Percentiles rank a stretch among this genome's conserved stretches.
Conservation (phyloP, 1,139 yeast species). For the Zygoascus meyerae region DNA sequence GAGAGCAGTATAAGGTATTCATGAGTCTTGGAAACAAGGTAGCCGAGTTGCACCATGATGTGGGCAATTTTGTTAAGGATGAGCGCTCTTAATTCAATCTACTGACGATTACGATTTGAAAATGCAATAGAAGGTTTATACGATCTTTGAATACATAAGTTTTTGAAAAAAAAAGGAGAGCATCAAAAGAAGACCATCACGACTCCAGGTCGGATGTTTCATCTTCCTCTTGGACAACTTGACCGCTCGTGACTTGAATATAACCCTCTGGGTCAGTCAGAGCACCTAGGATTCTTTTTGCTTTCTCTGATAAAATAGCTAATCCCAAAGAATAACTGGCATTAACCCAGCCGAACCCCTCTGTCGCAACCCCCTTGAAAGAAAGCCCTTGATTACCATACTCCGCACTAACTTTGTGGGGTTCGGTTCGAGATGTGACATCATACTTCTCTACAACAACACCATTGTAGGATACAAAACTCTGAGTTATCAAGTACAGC, state of each 20-base stretch:
- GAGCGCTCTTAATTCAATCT: background rate
- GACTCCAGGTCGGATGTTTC: background rate
- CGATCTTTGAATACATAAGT: background rate
- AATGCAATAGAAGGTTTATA: background rate
- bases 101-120: background rate
- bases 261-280: slow-evolving; percentile 75
- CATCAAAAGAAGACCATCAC: background rate
- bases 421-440: slow-evolving; percentile 75
- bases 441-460: slow-evolving; percentile 95
- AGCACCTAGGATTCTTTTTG: slow-evolving; percentile 73
- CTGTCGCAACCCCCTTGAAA: slow-evolving; percentile 89
- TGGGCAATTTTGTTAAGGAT: slow-evolving; percentile 27
- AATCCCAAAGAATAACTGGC: slow-evolving; percentile 77
- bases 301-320: slow-evolving; percentile 59
- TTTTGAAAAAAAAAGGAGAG: too few species aligned
- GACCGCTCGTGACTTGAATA: slow-evolving; percentile 32
- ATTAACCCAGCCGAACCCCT: slow-evolving; percentile 95
- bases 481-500: slow-evolving; percentile 83
- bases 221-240: background rate
- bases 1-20: slow-evolving; percentile 76
- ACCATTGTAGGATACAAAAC: slow-evolving; percentile 91
- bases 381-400: slow-evolving; percentile 96
- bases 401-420: slow-evolving; percentile 92
- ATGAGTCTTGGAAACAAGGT: slow-evolving; percentile 88
- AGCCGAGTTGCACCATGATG: slow-evolving; percentile 82